Evolutionary conservation across 2,329 filamentous ascomycete species (phyloP).

Genomic region (Claviceps sp.): DNA sequence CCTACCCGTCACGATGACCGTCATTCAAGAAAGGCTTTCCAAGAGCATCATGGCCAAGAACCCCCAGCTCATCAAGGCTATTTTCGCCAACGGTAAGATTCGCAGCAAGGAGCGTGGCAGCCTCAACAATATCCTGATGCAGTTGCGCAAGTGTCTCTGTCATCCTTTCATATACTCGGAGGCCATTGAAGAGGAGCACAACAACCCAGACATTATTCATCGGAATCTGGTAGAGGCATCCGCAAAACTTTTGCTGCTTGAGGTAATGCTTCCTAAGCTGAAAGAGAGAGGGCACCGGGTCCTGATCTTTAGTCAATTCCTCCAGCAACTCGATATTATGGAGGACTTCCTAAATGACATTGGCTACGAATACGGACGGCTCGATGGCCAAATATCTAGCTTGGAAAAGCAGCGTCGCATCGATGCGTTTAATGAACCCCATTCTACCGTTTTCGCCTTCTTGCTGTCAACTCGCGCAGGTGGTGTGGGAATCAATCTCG

Average conservation of each 20-base stretch:
- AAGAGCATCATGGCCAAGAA: slow-evolving; percentile 89
- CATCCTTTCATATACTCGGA: slow-evolving; percentile 92
- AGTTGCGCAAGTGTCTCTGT: slow-evolving; percentile 85
- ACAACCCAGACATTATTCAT: slow-evolving; percentile 48
- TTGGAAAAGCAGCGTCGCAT: slow-evolving; percentile 90
- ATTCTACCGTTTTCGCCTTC: slow-evolving; percentile 78
- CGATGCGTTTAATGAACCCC: slow-evolving; percentile 78
- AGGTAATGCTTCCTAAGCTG: slow-evolving; percentile 77
- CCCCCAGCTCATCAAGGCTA: slow-evolving; percentile 72
- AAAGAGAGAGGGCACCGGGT: slow-evolving; percentile 78
- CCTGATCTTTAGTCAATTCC: slow-evolving; percentile 89
- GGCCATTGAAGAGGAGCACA: slow-evolving; percentile 71
- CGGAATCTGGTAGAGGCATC: slow-evolving; percentile 84
- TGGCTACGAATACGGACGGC: slow-evolving; percentile 58
- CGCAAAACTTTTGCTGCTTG: slow-evolving; percentile 72
- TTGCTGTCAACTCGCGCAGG: slow-evolving; percentile 87
- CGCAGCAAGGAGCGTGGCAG: slow-evolving; percentile 62
- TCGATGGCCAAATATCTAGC: slow-evolving; percentile 73
- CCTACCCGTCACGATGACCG: slow-evolving; percentile 86
- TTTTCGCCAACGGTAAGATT: slow-evolving; percentile 58
- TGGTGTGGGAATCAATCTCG: slow-evolving; percentile 93
- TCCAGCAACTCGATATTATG: slow-evolving; percentile 74
- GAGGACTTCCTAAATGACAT: slow-evolving; percentile 82
- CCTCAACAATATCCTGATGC: slow-evolving; percentile 89
- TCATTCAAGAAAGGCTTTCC: slow-evolving; percentile 86